Base-by-base conservation (phyloP, 2,329 filamentous ascomycete genomes). In the Cercospora sp. region DNA sequence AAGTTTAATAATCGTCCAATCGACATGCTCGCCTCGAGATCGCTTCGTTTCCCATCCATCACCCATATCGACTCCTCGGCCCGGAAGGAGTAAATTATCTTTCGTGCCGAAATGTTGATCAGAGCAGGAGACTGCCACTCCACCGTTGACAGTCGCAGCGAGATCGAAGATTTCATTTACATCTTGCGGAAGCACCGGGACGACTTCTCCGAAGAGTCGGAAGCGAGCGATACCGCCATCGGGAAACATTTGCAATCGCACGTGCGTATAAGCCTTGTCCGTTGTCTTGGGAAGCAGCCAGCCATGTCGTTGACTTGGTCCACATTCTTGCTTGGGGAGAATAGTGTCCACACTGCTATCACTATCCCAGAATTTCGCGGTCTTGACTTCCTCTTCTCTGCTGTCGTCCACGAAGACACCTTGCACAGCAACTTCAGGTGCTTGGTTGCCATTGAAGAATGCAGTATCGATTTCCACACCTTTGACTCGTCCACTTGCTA, bases 21-120 rank as follows among this genome's bases (percentile, higher is more conserved):
- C 92, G 20, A 91, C 81, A 79, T 95, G 92, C 78, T 87, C 88
- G 61, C 85, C 88, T 60, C 92, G 83, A 40, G 90, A 92, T 64
- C 92, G 86, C 72, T 90, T 88, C 65, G 92, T 95, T 81, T 95
- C 92, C 92, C 92, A 95, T 7, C 92, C 92, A 78, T 94, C 92
- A 61, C 91, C 90, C 92, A 95, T 95, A 80, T 95, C 91, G 78
- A 90, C 89, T 51, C 91, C 91, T 28, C 91, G 85, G 2, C 91
- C 91, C 0, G 91, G 91, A 3, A 94, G 83, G n/a, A 94, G 85
- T 36, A 94, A 82, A 80, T 94, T 94, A 77, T 91, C 89, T 78
- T 91, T 93, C 42, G 88, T 91, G 68, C 92, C 91, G 75, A 94
- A 96, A 80, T 95, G 92, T 81, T 95, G 89, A 79, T 95, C 91